phyloP scores from a whole-genome alignment of 140 eudicot species.

The Stevia rebaudiana region DNA sequence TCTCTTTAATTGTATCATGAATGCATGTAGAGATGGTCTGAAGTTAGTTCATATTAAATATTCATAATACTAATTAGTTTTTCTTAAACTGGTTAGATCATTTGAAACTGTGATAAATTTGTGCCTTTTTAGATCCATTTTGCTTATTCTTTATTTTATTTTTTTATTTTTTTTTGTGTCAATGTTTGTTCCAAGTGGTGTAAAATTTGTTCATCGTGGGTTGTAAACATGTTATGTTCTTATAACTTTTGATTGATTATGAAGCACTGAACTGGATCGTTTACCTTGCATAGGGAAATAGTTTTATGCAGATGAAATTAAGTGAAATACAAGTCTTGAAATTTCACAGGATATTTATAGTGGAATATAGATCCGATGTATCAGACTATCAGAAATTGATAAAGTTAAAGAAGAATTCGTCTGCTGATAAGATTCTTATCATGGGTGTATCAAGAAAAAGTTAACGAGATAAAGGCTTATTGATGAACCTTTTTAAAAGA shows the following conservation, averaged over 20 bases:
- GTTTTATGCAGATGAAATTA: conserved; percentile 6
- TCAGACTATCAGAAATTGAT: background rate
- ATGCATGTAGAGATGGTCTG: background rate
- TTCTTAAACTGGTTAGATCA: background rate
- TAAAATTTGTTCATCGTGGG: background rate
- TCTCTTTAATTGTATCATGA: background rate
- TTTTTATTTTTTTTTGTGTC: background rate
- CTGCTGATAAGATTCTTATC: conserved; percentile 4
- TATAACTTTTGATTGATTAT: background rate
- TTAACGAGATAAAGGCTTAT: conserved; percentile 16
- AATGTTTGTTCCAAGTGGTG: background rate
- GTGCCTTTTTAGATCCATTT: background rate
- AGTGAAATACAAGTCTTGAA: conserved; percentile 5
- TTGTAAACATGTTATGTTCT: background rate
- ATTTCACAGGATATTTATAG: background rate
- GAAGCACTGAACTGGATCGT: background rate
- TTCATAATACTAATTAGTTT: background rate
- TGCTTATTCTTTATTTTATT: background rate
- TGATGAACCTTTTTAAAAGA: background rate
- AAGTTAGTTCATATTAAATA: background rate
- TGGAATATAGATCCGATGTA: conserved; percentile 6
- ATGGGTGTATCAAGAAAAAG: background rate
- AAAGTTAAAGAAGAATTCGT: conserved; percentile 3
- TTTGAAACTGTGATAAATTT: background rate
- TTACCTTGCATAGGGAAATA: background rate